Conservation (phyloP, 176 grass and related monocot species). For the Rhynchospora pubera region DNA sequence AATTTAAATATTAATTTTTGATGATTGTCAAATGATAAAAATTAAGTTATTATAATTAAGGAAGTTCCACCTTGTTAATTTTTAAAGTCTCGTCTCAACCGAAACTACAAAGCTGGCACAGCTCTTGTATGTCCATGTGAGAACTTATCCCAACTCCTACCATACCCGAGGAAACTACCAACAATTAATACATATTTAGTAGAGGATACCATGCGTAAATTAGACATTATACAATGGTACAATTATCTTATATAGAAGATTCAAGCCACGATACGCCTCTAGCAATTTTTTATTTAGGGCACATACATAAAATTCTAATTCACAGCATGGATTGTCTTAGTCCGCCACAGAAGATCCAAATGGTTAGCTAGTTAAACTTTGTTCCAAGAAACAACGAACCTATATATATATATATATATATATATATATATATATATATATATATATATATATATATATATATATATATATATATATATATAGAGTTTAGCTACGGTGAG, state of each 20-base stretch:
- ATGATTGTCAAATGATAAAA: too few species aligned
- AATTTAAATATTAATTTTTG: too few species aligned
- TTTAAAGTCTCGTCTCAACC: background rate
- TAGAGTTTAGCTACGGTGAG: too few species aligned
- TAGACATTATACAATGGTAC: background rate
- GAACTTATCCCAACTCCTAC: background rate
- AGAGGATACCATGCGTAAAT: background rate
- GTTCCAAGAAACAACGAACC: slow-evolving; percentile 17
- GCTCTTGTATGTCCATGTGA: background rate
- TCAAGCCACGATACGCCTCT: background rate
- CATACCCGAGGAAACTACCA: background rate
- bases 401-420: too few species aligned
- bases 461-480: too few species aligned
- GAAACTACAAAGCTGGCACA: background rate
- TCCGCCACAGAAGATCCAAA: slow-evolving; percentile 9
- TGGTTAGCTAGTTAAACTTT: background rate
- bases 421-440: too few species aligned
- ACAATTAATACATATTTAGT: background rate
- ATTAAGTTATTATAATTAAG: too few species aligned
- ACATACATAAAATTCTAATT: background rate
- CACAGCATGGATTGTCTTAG: background rate
- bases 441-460: too few species aligned
- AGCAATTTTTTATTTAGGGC: background rate
- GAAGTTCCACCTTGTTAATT: too few species aligned
- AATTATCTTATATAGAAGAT: background rate